Evolutionary conservation across 768 basidiomycete species (phyloP).

Genomic region (Heimioporus sp.): DNA sequence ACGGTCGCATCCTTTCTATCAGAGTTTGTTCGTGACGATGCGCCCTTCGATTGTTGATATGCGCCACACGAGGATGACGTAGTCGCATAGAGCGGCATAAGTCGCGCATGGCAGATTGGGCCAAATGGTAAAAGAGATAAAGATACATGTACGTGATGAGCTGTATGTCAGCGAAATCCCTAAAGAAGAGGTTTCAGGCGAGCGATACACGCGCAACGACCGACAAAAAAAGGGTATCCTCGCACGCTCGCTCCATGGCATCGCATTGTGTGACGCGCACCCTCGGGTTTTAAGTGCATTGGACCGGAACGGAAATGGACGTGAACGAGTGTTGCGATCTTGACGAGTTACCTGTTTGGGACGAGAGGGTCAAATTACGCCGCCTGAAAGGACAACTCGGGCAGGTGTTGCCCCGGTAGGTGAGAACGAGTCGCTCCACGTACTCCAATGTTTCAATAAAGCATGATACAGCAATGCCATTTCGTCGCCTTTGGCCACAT

Average conservation of each 20-base stretch:
- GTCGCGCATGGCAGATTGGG: conserved; percentile 1
- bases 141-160: not conserved
- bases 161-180: not conserved
- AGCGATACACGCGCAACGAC: not conserved
- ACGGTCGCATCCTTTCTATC: not conserved
- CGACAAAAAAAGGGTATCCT: not conserved
- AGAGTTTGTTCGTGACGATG: not conserved
- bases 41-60: no score
- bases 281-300: conserved; percentile 3
- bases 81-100: conserved; percentile 3
- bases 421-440: not conserved
- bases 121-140: not conserved
- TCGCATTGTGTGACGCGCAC: conserved; percentile 3
- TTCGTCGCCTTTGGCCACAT: no score
- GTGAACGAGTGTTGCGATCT: conserved; percentile 11
- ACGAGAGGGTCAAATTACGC: not conserved
- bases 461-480: not conserved
- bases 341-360: conserved; percentile 17
- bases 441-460: not conserved
- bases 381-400: not conserved
- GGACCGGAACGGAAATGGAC: conserved; percentile 14
- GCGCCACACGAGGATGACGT: conserved; percentile 7
- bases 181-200: conserved; percentile 1
- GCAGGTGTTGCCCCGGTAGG: not conserved
- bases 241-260: conserved; percentile 17